A percentile compares a stretch with the other conserved stretches of the same genome.
Evolutionary conservation across 1,284 basidiomycete species (phyloP).

Genomic region (Ceratorhiza oryzae-sativae): DNA sequence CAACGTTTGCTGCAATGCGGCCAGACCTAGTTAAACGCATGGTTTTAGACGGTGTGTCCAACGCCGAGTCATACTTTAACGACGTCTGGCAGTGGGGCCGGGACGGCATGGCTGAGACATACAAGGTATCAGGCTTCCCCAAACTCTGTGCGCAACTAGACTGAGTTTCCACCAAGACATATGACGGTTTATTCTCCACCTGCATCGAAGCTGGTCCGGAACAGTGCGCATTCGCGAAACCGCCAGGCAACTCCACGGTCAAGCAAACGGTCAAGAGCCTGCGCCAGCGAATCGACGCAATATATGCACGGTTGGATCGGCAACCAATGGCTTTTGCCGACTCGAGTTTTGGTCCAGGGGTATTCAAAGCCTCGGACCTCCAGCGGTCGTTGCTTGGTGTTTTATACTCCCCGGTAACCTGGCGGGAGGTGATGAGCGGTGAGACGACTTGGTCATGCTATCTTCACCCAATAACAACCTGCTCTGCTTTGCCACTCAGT

Average conservation of each 20-base stretch:
- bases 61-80: constrained; percentile 41
- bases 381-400: background rate
- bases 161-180: background rate
- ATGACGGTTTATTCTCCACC: constrained; percentile 38
- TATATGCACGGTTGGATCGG: background rate
- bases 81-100: constrained; percentile 43
- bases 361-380: constrained; percentile 9
- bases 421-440: background rate
- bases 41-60: constrained; percentile 46
- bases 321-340: constrained; percentile 5
- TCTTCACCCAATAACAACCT: too few species aligned
- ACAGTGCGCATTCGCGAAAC: constrained; percentile 31
- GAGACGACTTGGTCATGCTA: constrained; percentile 5
- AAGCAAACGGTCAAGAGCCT: constrained; percentile 19
- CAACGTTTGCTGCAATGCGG: constrained; percentile 48
- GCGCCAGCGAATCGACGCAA: constrained; percentile 5
- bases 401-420: background rate
- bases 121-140: constrained; percentile 31
- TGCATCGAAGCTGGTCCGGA: constrained; percentile 41
- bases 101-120: constrained; percentile 42
- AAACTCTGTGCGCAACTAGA: too few species aligned
- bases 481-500: too few species aligned
- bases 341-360: constrained; percentile 4
- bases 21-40: constrained; percentile 46
- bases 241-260: background rate